A percentile compares a stretch with the other conserved stretches of the same genome.
These are phyloP conservation scores for Colletotrichum destructivum DNA, from an alignment of 2,329 filamentous ascomycete genomes.

Conservation along the genomic window DNA sequence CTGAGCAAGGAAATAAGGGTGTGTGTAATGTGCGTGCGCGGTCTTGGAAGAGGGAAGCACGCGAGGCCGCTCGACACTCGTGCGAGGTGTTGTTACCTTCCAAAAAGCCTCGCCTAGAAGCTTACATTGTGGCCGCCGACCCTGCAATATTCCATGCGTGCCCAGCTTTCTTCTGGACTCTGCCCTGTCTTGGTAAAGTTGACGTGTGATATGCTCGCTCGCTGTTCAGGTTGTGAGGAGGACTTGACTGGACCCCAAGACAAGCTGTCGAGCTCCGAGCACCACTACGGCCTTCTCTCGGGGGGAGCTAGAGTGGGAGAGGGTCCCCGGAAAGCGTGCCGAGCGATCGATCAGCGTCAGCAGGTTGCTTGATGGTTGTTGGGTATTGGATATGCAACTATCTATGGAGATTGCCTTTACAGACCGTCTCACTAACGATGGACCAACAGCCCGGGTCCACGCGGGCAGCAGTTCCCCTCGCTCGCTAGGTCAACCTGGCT, in stretches of 20 bases:
- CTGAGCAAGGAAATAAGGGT: constrained; percentile 28
- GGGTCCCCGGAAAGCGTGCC: constrained; percentile 3
- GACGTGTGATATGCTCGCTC: constrained; percentile 1
- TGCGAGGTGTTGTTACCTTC: background rate
- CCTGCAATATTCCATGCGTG: background rate
- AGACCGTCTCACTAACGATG: background rate
- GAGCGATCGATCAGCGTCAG: constrained; percentile 14
- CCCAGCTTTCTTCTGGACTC: background rate
- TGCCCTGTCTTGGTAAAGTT: background rate
- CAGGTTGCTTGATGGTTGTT: too few relatives aligned
- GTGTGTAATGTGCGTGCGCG: constrained; percentile 7
- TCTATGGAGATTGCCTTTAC: background rate
- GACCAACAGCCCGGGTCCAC: background rate
- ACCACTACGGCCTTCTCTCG: background rate
- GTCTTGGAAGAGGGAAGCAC: background rate
- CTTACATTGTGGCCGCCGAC: too few relatives aligned
- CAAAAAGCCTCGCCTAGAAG: background rate
- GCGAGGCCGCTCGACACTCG: background rate
- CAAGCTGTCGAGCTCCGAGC: background rate
- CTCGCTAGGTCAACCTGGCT: too few relatives aligned
- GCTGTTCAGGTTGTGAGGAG: background rate
- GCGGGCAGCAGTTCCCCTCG: background rate
- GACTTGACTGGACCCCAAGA: too few relatives aligned
- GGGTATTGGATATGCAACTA: background rate
- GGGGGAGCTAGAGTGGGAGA: constrained; percentile 8